phyloP scores from a whole-genome alignment of 352 stramenopile genomes.

The Pythium scleroteichum region DNA sequence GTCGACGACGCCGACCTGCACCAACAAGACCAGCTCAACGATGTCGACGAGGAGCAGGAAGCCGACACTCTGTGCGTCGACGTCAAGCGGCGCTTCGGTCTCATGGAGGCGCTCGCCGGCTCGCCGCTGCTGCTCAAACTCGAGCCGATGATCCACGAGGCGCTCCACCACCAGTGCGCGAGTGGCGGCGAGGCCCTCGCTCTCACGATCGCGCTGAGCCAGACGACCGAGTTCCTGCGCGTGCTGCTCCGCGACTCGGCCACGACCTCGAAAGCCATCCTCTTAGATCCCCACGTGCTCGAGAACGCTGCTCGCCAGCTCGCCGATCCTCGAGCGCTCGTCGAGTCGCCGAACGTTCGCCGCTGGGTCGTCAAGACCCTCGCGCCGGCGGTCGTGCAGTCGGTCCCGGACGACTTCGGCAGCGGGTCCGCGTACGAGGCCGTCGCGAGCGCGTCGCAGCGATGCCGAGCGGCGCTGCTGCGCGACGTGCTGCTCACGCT shows the following conservation, averaged over 20 bases:
- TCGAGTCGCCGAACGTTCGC: background rate
- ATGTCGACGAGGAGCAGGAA: constrained; percentile 3
- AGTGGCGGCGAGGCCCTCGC: constrained; percentile 29
- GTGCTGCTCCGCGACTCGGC: background rate
- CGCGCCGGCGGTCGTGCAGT: constrained; percentile 13
- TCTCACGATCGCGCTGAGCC: constrained; percentile 19
- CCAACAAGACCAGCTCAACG: constrained; percentile 15
- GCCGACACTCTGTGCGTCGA: background rate
- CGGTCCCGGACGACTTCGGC: constrained; percentile 1
- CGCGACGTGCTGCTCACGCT: constrained; percentile 47
- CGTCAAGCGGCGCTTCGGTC: constrained; percentile 13
- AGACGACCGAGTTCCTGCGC: constrained; percentile 20
- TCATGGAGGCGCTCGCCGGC: constrained; percentile 29
- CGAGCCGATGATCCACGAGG: constrained; percentile 55
- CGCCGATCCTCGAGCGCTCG: background rate
- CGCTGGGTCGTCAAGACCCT: constrained; percentile 15
- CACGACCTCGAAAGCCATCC: constrained; percentile 5
- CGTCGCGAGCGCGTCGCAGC: background rate
- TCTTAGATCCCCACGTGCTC: background rate
- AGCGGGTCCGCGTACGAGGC: background rate
- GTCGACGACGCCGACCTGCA: constrained; percentile 5
- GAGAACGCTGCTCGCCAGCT: constrained; percentile 1
- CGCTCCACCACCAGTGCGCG: constrained; percentile 56
- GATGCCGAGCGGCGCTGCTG: constrained; percentile 4
- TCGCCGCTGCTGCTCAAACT: constrained; percentile 40